These are phyloP conservation scores for Clarireedia monteithiana DNA, from an alignment of 2,329 filamentous ascomycete genomes.

Conservation along the genomic window DNA sequence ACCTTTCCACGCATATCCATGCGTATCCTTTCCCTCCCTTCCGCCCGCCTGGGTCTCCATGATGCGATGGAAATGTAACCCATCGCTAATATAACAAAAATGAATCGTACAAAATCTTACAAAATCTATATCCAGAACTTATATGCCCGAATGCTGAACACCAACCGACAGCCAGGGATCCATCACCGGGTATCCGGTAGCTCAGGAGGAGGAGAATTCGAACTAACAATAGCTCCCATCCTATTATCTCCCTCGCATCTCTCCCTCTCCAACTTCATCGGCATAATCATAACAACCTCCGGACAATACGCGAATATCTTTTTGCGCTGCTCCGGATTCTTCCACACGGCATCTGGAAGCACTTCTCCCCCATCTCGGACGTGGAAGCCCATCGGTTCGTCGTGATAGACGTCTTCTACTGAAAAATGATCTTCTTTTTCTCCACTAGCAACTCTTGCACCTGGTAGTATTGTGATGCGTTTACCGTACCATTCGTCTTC, in stretches of 20 bases:
- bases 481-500: conserved; percentile 51
- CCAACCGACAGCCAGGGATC: too few relatives aligned
- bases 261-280: conserved; percentile 43
- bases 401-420: conserved; percentile 42
- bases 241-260: conserved; percentile 7
- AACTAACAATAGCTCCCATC: neutral
- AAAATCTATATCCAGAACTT: too few relatives aligned
- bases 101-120: too few relatives aligned
- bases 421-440: conserved; percentile 36
- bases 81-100: too few relatives aligned
- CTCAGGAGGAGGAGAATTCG: too few relatives aligned
- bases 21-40: too few relatives aligned
- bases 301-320: conserved; percentile 49
- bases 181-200: too few relatives aligned
- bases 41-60: too few relatives aligned
- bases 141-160: too few relatives aligned
- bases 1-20: too few relatives aligned
- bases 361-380: conserved; percentile 37
- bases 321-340: conserved; percentile 34
- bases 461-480: conserved; percentile 40
- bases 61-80: too few relatives aligned
- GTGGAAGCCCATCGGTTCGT: conserved; percentile 48
- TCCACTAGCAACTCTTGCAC: conserved; percentile 39
- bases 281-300: conserved; percentile 46
- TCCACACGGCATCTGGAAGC: conserved; percentile 41